These are phyloP conservation scores for Eremochloa ophiuroides DNA, from an alignment of 176 grass and related monocot genomes.

Conservation along the genomic window DNA sequence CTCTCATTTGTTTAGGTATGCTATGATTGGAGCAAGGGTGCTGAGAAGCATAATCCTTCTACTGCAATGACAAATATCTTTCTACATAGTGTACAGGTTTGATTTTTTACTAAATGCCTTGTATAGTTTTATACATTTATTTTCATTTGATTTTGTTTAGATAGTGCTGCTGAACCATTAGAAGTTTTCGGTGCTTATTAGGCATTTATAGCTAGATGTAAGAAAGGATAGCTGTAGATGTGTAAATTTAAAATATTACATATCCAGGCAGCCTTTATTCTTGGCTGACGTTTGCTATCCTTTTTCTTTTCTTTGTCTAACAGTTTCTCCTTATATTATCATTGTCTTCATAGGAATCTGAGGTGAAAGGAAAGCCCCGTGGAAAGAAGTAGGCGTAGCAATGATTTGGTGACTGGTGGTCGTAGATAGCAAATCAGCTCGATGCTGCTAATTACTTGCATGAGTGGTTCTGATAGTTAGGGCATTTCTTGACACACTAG, in stretches of 20 bases:
- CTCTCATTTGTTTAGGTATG: constrained; percentile 50
- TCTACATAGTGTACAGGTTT: constrained; percentile 79
- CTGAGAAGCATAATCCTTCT: constrained; percentile 91
- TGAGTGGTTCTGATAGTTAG: neutral
- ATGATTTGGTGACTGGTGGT: neutral
- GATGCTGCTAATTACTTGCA: neutral
- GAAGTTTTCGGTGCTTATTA: neutral
- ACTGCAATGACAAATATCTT: constrained; percentile 88
- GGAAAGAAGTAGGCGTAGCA: constrained; percentile 43
- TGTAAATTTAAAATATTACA: constrained; percentile 1
- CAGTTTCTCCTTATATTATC: neutral
- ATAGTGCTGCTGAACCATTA: neutral
- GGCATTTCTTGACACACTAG: constrained; percentile 4
- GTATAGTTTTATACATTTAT: neutral
- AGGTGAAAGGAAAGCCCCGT: constrained; percentile 92
- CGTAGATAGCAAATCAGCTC: constrained; percentile 6
- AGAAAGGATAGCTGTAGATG: neutral
- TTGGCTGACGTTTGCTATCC: neutral
- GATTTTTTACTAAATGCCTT: constrained; percentile 14
- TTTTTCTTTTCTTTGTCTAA: neutral
- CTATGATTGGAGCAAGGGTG: constrained; percentile 97
- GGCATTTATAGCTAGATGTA: neutral
- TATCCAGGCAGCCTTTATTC: neutral
- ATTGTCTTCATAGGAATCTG: constrained; percentile 59
- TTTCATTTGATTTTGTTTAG: constrained; percentile 6